Evolutionary conservation across 1,284 basidiomycete genomes (phyloP).

Genomic region (Naganishia sp.): DNA sequence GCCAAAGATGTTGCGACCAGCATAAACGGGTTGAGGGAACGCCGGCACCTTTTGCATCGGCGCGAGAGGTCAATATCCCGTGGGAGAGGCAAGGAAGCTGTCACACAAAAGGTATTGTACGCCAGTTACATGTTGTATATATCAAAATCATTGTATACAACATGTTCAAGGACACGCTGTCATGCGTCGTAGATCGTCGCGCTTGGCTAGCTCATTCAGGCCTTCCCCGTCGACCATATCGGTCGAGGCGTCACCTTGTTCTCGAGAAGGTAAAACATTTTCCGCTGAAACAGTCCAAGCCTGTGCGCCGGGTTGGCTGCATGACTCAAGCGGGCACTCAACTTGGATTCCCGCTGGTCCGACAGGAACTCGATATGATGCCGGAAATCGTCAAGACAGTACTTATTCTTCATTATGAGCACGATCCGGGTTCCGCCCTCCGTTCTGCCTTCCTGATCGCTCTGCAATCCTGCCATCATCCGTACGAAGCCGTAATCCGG

Average conservation of each 20-base stretch:
- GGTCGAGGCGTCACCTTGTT: neutral
- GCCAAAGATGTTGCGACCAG: slow-evolving; percentile 27
- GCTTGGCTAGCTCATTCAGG: no score
- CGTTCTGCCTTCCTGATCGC: neutral
- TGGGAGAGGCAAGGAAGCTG: no score
- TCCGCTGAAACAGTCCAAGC: slow-evolving; percentile 23
- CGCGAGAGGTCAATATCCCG: no score
- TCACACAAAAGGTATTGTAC: neutral
- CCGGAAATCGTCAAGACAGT: slow-evolving; percentile 6
- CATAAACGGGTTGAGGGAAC: neutral
- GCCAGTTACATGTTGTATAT: slow-evolving; percentile 7
- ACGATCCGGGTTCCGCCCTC: slow-evolving; percentile 15
- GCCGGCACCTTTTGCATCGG: no score
- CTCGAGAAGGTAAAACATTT: slow-evolving; percentile 3
- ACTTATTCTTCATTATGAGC: slow-evolving; percentile 1
- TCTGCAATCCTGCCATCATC: slow-evolving; percentile 15
- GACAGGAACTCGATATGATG: slow-evolving; percentile 19
- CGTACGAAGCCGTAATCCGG: slow-evolving; percentile 27
- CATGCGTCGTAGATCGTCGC: no score
- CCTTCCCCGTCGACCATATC: neutral
- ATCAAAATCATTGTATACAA: neutral
- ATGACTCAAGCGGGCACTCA: no score
- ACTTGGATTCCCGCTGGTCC: neutral
- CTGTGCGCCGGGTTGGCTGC: neutral
- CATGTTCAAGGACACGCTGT: no score